These are phyloP conservation scores for Eragrostis curvula DNA, from an alignment of 176 grass and related monocot species.

Conservation along the genomic window DNA sequence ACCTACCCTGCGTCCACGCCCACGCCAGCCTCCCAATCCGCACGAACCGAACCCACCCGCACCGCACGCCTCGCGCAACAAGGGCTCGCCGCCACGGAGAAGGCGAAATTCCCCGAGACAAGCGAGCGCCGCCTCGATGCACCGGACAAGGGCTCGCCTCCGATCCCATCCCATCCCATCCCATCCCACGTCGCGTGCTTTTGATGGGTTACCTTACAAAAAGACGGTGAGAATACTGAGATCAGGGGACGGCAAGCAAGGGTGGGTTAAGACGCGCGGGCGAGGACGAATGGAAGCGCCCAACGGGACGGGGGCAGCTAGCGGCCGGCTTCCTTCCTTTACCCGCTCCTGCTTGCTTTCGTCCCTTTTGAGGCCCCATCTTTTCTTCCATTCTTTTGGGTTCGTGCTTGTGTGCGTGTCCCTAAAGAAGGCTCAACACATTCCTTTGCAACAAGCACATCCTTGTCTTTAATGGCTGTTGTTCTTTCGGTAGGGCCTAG, in stretches of 20 bases:
- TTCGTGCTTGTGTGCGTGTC: conserved; percentile 10
- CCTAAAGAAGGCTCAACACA: conserved; percentile 58
- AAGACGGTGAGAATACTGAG: background rate
- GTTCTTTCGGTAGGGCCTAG: conserved; percentile 38
- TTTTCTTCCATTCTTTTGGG: conserved; percentile 56
- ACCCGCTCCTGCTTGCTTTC: conserved; percentile 49
- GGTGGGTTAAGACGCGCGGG: background rate
- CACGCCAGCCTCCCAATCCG: background rate
- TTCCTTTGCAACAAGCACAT: conserved; percentile 64
- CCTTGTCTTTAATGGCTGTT: conserved; percentile 71
- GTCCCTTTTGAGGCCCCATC: conserved; percentile 80
- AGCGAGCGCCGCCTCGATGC: conserved; percentile 49
- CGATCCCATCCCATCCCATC: background rate
- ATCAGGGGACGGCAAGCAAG: no score
- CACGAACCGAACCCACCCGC: background rate
- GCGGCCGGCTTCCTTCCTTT: conserved; percentile 34
- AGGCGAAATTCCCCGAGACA: conserved; percentile 64
- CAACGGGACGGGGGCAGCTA: conserved; percentile 42
- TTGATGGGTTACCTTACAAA: conserved; percentile 54
- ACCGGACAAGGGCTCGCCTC: conserved; percentile 72
- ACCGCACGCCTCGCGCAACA: conserved; percentile 15
- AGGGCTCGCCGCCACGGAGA: conserved; percentile 30
- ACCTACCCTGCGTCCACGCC: conserved; percentile 30
- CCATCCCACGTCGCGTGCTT: conserved; percentile 47
- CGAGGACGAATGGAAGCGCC: conserved; percentile 65